These are phyloP conservation scores for Calocera cornea DNA, from an alignment of 768 basidiomycete genomes.

Conservation along the genomic window DNA sequence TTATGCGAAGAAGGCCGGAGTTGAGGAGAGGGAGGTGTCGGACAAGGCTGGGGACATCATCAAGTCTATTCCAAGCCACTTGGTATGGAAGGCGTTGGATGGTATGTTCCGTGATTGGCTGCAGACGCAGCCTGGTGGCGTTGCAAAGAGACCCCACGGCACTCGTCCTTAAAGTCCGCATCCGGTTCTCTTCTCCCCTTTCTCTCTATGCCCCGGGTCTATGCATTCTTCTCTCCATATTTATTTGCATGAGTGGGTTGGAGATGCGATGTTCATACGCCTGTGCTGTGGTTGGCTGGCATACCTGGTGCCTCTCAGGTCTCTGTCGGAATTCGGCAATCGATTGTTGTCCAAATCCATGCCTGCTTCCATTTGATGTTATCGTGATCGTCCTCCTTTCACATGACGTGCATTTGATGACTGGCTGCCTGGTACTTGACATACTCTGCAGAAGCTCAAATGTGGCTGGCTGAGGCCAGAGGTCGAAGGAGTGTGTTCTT, in stretches of 20 bases:
- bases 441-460: too few relatives aligned
- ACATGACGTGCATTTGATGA: background rate
- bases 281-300: background rate
- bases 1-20: constrained; percentile 56
- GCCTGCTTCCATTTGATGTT: background rate
- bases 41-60: constrained; percentile 78
- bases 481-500: too few relatives aligned
- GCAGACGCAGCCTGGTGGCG: background rate
- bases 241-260: too few relatives aligned
- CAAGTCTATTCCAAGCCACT: constrained; percentile 68
- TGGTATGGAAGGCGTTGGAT: constrained; percentile 84
- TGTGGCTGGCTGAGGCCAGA: too few relatives aligned
- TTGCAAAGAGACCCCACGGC: background rate
- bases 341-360: background rate
- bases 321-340: background rate
- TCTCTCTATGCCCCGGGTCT: background rate
- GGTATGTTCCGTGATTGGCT: constrained; percentile 74
- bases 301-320: background rate
- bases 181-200: background rate
- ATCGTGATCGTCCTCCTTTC: background rate
- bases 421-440: background rate
- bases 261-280: too few relatives aligned
- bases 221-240: background rate
- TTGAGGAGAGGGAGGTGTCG: constrained; percentile 45
- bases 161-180: background rate